phyloP scores from a whole-genome alignment of 768 basidiomycete species.

The Boletus coccyginus region DNA sequence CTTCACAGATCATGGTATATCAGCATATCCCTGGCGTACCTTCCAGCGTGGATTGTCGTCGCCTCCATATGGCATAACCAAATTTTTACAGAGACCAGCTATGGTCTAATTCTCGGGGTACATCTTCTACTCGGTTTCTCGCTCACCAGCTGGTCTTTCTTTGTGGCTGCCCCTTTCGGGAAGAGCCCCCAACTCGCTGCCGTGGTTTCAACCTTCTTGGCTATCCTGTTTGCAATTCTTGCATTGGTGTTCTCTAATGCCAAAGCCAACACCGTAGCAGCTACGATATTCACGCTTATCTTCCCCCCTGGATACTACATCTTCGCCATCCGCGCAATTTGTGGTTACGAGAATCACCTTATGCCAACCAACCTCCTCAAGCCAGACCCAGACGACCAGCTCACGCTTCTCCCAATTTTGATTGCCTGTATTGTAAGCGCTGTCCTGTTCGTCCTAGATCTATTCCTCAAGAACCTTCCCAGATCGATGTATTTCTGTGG shows the following conservation, averaged over 20 bases:
- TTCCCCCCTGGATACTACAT: constrained; percentile 79
- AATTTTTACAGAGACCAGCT: constrained; percentile 62
- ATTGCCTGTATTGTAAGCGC: constrained; percentile 60
- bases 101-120: constrained; percentile 56
- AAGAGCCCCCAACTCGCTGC: constrained; percentile 74
- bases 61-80: constrained; percentile 61
- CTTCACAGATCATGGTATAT: constrained; percentile 56
- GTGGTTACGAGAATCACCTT: constrained; percentile 63
- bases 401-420: constrained; percentile 55
- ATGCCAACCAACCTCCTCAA: constrained; percentile 52
- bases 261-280: constrained; percentile 39
- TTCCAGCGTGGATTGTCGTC: constrained; percentile 75
- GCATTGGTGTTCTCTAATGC: constrained; percentile 51
- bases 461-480: background rate
- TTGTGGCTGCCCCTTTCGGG: constrained; percentile 66
- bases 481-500: constrained; percentile 76
- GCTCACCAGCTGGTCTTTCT: constrained; percentile 70
- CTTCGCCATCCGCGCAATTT: constrained; percentile 64
- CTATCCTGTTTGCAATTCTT: constrained; percentile 64
- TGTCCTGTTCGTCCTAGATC: background rate
- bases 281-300: constrained; percentile 63
- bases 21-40: constrained; percentile 61
- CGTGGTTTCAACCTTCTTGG: constrained; percentile 60
- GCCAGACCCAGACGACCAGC: constrained; percentile 57
- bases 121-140: constrained; percentile 67